Evolutionary conservation across 1,284 basidiomycete species (phyloP), one percentile per base, ranked within the genome.

Genomic region (Waitea zeae): DNA sequence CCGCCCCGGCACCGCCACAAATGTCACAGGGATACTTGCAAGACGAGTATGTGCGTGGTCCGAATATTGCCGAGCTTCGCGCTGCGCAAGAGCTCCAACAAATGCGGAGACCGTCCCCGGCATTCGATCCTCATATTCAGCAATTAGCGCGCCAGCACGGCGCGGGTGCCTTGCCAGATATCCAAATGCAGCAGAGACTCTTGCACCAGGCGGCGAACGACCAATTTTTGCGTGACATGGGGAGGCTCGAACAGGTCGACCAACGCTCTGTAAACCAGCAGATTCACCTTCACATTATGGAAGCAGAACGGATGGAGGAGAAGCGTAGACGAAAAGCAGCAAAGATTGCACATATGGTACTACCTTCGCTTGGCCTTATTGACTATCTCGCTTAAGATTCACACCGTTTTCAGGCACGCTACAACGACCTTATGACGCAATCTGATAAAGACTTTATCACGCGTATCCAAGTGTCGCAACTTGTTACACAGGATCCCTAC

Each of bases 371-470:
- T 15, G 6, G 12, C 36, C 33, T 33, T 17, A 27, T 38, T 32
- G 12, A 33, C 34, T 40, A 20, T 38, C 38, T 41, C n/a, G 30
- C 34, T 26, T 38, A 20, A 35, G 20, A 35, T 19, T 27, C 33
- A 42, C 12, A 37, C 27, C 20, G n/a, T 38, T 26, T 39, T n/a
- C 35, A 95, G 90, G 73, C 89, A 37, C 79, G 83, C 44, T 90
- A 95, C 58, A 99, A 98, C 52, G 92, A 97, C 52, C 67, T 97
- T 37, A 99, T 99, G 95, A 89, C 84, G 0, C 86, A 90, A 53
- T 93, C 88, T 12, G 95, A 99, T 66, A 98, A 98, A 61, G 95
- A 98, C 51, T 99, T 98, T 53, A 98, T 99, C 57, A 98, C 95
- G 15, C 79, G 95, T 27, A 98, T 99, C 40, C 95, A 99, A 57